These are phyloP conservation scores for Penicillium soppii DNA, from an alignment of 495 filamentous ascomycete genomes.

Conservation along the genomic window DNA sequence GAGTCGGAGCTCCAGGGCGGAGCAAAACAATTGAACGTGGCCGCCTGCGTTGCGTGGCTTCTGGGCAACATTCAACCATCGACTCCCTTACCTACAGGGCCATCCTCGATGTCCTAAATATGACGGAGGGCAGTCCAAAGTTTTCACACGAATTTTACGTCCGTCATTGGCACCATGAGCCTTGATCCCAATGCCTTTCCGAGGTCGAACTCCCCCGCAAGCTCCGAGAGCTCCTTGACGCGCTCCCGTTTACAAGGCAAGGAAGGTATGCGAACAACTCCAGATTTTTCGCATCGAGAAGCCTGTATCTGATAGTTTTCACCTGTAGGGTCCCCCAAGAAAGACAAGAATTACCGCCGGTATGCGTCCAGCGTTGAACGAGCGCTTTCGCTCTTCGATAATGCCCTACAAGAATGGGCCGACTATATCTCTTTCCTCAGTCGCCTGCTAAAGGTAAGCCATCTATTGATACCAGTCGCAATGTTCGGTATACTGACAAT, in stretches of 20 bases:
- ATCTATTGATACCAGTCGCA: background rate
- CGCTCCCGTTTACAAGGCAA: constrained; percentile 54
- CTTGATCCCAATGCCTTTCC: constrained; percentile 65
- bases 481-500: constrained; percentile 18
- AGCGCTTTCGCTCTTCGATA: constrained; percentile 88
- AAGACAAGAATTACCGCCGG: constrained; percentile 87
- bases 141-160: constrained; percentile 23
- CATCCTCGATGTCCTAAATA: constrained; percentile 33
- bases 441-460: constrained; percentile 78
- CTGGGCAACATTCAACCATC: constrained; percentile 13
- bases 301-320: constrained; percentile 3
- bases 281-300: background rate
- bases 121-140: constrained; percentile 33
- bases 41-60: constrained; percentile 39
- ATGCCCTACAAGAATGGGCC: constrained; percentile 94
- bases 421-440: constrained; percentile 98
- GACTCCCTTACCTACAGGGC: constrained; percentile 12
- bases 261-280: constrained; percentile 40
- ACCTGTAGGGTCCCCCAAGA: constrained; percentile 62
- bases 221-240: constrained; percentile 73
- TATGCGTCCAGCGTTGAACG: constrained; percentile 89
- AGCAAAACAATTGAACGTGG: constrained; percentile 28
- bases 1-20: constrained; percentile 24
- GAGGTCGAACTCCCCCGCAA: constrained; percentile 71
- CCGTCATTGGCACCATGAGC: constrained; percentile 57